Conservation (phyloP, 441 rosid genomes). For the Populus tomentosa region DNA sequence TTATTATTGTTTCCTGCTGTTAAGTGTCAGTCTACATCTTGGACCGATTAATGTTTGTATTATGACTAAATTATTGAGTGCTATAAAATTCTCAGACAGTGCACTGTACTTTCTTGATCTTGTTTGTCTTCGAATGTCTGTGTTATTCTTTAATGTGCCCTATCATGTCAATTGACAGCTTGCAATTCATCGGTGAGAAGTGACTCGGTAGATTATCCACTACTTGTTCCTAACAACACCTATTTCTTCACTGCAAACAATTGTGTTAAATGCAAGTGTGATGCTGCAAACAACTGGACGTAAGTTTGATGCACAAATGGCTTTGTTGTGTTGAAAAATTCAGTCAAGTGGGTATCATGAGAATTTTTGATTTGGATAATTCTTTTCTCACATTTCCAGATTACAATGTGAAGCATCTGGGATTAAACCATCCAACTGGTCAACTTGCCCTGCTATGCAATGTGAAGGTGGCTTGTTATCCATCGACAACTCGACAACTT, state of each 20-base stretch:
- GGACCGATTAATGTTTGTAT: neutral
- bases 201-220: slow-evolving; percentile 43
- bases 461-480: slow-evolving; percentile 31
- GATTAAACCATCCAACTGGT: slow-evolving; percentile 32
- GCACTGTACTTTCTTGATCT: neutral
- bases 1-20: neutral
- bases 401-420: slow-evolving; percentile 59
- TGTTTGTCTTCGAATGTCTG: neutral
- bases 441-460: slow-evolving; percentile 46
- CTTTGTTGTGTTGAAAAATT: neutral
- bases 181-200: slow-evolving; percentile 55
- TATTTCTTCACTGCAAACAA: slow-evolving; percentile 55
- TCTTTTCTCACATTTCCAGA: slow-evolving; percentile 34
- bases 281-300: slow-evolving; percentile 46
- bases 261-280: slow-evolving; percentile 66
- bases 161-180: slow-evolving; percentile 35
- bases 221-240: slow-evolving; percentile 52
- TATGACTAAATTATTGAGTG: neutral
- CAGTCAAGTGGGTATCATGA: neutral
- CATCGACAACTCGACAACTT: slow-evolving; percentile 40
- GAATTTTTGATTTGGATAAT: neutral
- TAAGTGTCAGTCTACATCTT: neutral
- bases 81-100: neutral
- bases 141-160: neutral
- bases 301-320: slow-evolving; percentile 30